Evolutionary conservation across 768 basidiomycete genomes (phyloP), one percentile per base, ranked within the genome.

Genomic region (Boletellus sp.): DNA sequence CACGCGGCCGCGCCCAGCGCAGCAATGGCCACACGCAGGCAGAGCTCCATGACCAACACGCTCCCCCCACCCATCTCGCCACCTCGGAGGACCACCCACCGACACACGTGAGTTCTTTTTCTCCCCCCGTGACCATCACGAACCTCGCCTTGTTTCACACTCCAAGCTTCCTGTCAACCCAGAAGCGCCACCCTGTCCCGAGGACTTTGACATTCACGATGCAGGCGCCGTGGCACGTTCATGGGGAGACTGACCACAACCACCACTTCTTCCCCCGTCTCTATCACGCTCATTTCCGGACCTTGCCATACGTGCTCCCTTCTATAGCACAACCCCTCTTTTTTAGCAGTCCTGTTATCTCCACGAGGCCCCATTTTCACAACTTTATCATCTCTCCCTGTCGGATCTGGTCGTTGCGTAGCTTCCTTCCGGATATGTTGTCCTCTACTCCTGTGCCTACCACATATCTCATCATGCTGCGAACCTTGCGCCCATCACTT

Each of bases 171-270:
- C 28, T 11, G 28, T 28, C 28, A 28, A 46, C 36, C 32, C 42
- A 42, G 57, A 54, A 48, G 32, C 54, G 39, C 56, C 50, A 48
- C 53, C 47, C 28, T 26, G 38, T 44, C 48, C 60, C 53, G 68
- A 68, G 45, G 48, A 56, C 50, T 70, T 68, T 53, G 56, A 23
- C 5, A 60, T 68, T 41, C 52, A 44, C 48, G 66, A 68, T 48
- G 64, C 68, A 47, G 66, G 66, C 33, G 62, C 68, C 19, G 67
- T 68, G 37, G 67, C 66, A 58, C 62, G 66, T 43, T 68, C 66
- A 24, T 68, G 66, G 66, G 66, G 53, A 11, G 66, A 70, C 58
- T 70, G 48, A 68, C 43, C 50, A 16, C 24, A 48, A 68, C 43
- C 50, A 16, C 24, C 50, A 16, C 24, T 38, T 47, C 23, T 47